Evolutionary conservation across 2,329 filamentous ascomycete species (phyloP).

Genomic region (Fusarium musae): DNA sequence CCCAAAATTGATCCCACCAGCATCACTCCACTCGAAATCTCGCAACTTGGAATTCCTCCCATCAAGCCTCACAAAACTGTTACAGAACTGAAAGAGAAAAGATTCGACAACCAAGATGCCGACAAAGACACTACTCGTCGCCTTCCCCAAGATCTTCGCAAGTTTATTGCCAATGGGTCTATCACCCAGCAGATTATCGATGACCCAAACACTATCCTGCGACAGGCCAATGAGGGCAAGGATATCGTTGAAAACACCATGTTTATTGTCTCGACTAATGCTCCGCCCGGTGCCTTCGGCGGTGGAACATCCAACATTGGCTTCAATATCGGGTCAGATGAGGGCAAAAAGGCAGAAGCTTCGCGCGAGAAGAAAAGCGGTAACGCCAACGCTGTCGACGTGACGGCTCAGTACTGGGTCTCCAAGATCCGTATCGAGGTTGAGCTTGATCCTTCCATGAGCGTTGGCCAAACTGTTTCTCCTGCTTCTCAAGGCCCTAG

Average conservation of each 20-base stretch:
- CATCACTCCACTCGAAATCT: neutral
- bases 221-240: neutral
- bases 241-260: neutral
- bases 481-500: neutral
- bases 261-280: neutral
- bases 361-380: neutral
- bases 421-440: neutral
- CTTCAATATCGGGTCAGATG: neutral
- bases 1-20: neutral
- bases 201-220: neutral
- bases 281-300: neutral
- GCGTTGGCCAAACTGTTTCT: neutral
- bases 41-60: neutral
- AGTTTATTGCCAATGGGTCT: neutral
- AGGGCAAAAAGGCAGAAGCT: neutral
- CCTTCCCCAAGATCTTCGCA: fast-evolving
- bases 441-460: neutral
- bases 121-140: neutral
- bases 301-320: neutral
- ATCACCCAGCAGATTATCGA: neutral
- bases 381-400: neutral
- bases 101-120: neutral
- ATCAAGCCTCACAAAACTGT: neutral
- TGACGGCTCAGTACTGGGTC: neutral
- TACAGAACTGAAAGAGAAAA: neutral